These are phyloP conservation scores for Alternaria burnsii DNA, from an alignment of 2,329 filamentous ascomycete species.

Conservation along the genomic window DNA sequence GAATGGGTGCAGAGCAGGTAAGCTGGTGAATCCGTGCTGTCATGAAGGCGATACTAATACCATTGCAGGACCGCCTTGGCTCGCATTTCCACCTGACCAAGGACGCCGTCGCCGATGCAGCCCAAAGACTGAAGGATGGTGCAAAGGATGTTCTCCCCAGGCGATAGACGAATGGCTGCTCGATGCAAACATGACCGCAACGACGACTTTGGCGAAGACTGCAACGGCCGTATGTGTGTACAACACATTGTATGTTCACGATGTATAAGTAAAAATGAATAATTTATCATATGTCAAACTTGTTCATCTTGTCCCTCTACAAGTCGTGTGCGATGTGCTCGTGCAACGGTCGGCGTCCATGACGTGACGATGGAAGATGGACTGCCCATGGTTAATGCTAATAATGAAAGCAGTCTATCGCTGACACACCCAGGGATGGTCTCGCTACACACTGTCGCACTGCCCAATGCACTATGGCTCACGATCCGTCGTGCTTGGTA, in stretches of 20 bases:
- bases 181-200: neutral
- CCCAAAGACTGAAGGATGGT: constrained; percentile 38
- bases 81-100: constrained; percentile 39
- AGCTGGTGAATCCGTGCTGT: neutral
- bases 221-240: constrained; percentile 8
- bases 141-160: constrained; percentile 30
- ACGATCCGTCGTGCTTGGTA: neutral
- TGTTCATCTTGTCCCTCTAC: accelerated
- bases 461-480: neutral
- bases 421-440: too few relatives aligned
- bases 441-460: too few relatives aligned
- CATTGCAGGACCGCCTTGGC: constrained; percentile 39
- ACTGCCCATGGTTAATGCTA: neutral
- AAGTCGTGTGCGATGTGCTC: neutral
- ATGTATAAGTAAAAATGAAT: neutral
- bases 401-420: neutral
- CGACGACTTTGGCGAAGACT: neutral
- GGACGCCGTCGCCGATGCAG: constrained; percentile 32
- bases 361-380: neutral
- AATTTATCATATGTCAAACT: neutral
- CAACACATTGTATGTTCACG: neutral
- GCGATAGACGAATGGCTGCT: constrained; percentile 17
- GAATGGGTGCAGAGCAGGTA: constrained; percentile 49
- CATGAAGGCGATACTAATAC: constrained; percentile 11
- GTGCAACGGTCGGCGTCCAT: neutral